Percentiles rank a stretch among this genome's conserved stretches.
Conservation (phyloP, 495 filamentous ascomycete genomes). For the Talaromyces ruber region DNA sequence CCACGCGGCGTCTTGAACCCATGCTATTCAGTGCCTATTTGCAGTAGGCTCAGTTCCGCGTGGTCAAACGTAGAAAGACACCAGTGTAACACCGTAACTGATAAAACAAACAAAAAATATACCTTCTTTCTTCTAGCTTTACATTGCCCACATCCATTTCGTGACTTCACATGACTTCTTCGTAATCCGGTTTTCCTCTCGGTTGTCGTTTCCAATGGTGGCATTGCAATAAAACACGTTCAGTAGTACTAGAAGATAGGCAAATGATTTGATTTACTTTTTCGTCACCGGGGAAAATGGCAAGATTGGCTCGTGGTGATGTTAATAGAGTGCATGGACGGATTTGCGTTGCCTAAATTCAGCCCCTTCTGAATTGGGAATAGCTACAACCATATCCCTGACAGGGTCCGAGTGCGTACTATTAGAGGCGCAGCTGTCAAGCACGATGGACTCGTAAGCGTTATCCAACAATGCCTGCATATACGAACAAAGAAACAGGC, state of each 20-base stretch:
- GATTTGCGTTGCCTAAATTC: constrained; percentile 1
- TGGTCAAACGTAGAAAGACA: neutral
- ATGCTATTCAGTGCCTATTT: neutral
- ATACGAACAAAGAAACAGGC: neutral
- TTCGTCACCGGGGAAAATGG: neutral
- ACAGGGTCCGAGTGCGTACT: neutral
- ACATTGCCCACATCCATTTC: constrained; percentile 3
- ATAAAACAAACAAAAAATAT: neutral
- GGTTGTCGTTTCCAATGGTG: neutral
- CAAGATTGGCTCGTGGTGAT: neutral
- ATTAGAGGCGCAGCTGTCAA: neutral
- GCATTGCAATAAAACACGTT: neutral
- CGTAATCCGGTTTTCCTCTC: constrained; percentile 1
- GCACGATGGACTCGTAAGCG: neutral
- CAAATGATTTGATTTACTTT: neutral
- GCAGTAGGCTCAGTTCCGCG: neutral
- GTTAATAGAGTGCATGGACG: neutral
- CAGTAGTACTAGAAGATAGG: neutral
- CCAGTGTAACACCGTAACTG: neutral
- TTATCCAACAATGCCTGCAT: neutral
- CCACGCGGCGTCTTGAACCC: neutral
- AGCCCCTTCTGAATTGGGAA: neutral
- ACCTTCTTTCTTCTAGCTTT: constrained; percentile 4
- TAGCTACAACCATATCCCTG: neutral
- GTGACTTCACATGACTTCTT: constrained; percentile 5